Conservation (phyloP, 2,329 filamentous ascomycete genomes). For the Akanthomyces uredinophilus region DNA sequence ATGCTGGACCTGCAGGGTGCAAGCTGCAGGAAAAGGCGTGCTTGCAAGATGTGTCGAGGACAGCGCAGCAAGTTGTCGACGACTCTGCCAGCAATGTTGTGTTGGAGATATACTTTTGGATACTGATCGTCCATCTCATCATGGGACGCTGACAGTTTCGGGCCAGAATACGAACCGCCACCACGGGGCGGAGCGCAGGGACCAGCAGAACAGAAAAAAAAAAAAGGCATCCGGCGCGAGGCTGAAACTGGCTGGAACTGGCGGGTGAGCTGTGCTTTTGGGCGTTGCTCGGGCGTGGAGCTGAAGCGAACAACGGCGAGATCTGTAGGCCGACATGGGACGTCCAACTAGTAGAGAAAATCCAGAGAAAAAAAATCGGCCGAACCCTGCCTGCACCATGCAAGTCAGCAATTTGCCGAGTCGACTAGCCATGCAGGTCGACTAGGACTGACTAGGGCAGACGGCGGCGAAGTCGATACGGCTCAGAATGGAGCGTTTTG, state of each 20-base stretch:
- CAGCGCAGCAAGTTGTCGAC: background rate
- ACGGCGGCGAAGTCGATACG: background rate
- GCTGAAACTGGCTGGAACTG: conserved; percentile 2
- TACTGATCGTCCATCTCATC: conserved; percentile 1
- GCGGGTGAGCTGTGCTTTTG: background rate
- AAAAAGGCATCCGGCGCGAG: background rate
- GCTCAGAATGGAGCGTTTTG: background rate
- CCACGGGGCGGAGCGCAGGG: background rate
- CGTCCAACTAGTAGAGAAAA: too few species aligned
- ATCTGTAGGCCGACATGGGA: background rate
- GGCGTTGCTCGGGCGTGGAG: background rate
- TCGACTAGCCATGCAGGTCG: background rate
- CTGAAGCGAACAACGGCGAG: conserved; percentile 5
- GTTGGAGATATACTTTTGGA: background rate
- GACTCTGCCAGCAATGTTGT: too few species aligned
- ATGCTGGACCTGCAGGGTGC: background rate
- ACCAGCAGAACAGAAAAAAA: conserved; percentile 5
- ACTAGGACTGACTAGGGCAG: conserved; percentile 5
- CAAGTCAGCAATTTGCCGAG: conserved; percentile 9
- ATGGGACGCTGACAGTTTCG: conserved; percentile 4
- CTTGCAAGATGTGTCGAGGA: background rate
- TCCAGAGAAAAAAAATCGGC: background rate
- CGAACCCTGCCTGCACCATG: background rate
- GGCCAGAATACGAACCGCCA: conserved; percentile 3
- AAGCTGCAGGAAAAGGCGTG: background rate